phyloP scores from a whole-genome alignment of 73 alveolate species.

The Paramecium tetraurelia region DNA sequence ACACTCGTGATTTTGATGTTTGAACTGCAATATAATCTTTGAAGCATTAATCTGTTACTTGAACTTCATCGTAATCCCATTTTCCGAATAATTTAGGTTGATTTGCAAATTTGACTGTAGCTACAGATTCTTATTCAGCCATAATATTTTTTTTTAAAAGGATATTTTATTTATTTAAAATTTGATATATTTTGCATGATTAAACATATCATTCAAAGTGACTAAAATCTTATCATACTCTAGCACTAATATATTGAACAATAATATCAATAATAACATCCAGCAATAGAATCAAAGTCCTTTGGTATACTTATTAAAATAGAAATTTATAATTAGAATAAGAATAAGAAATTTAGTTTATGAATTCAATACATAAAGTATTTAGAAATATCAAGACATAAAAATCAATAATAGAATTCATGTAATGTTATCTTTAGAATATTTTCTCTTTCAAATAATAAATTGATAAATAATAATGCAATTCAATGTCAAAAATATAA shows the following conservation, averaged over 20 bases:
- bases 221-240: slow-evolving; percentile 32
- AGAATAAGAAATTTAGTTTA: slow-evolving; percentile 59
- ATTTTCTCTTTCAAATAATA: slow-evolving; percentile 66
- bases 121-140: slow-evolving; percentile 44
- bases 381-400: slow-evolving; percentile 71
- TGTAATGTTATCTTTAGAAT: slow-evolving; percentile 65
- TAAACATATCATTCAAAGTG: slow-evolving; percentile 49
- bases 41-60: slow-evolving; percentile 81
- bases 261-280: neutral
- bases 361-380: slow-evolving; percentile 68
- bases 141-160: slow-evolving; percentile 23
- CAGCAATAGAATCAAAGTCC: neutral
- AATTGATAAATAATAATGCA: neutral
- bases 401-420: slow-evolving; percentile 83
- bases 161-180: neutral
- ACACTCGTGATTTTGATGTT: slow-evolving; percentile 74
- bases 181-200: neutral
- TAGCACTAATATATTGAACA: slow-evolving; percentile 35
- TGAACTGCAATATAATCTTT: slow-evolving; percentile 86
- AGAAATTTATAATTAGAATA: neutral
- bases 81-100: slow-evolving; percentile 86
- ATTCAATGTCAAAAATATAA: neutral
- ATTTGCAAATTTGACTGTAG: slow-evolving; percentile 50
- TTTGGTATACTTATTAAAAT: neutral
- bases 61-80: slow-evolving; percentile 87